Conservation (phyloP, 768 basidiomycete species). For the Pleurotus tuoliensis region DNA sequence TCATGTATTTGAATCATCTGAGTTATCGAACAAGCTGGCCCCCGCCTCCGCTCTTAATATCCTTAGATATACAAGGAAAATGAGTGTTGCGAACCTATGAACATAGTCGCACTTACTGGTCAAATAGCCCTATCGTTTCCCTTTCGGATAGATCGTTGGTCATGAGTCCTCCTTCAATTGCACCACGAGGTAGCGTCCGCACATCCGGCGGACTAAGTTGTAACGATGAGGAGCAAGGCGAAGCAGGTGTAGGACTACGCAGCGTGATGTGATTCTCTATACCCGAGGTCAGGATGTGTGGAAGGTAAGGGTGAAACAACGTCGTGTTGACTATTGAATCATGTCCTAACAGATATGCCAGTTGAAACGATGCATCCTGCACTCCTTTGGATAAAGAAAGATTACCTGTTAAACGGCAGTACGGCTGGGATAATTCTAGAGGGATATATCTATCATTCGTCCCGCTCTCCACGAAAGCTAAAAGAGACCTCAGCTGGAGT, state of each 20-base stretch:
- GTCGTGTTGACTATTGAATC: slow-evolving; percentile 74
- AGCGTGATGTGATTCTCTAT: slow-evolving; percentile 67
- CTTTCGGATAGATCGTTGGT: slow-evolving; percentile 37
- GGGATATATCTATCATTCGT: slow-evolving; percentile 51
- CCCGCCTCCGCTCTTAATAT: too few species aligned
- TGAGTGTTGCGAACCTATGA: too few species aligned
- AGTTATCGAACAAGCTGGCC: too few species aligned
- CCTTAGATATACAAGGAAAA: too few species aligned
- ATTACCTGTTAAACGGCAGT: slow-evolving; percentile 55
- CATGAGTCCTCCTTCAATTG: slow-evolving; percentile 25
- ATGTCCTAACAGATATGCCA: slow-evolving; percentile 43
- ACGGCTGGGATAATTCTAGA: slow-evolving; percentile 56
- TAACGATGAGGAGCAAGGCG: slow-evolving; percentile 53
- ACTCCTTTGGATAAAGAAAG: neutral
- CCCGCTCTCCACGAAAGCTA: slow-evolving; percentile 44
- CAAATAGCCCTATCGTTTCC: slow-evolving; percentile 62
- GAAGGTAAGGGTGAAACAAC: slow-evolving; percentile 67
- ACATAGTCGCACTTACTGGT: slow-evolving; percentile 45
- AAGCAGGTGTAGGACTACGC: slow-evolving; percentile 58
- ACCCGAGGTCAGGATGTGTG: slow-evolving; percentile 66
- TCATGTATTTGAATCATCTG: too few species aligned
- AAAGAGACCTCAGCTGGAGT: neutral
- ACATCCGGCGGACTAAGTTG: slow-evolving; percentile 41
- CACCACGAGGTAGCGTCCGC: slow-evolving; percentile 36
- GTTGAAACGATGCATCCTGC: neutral